These are phyloP conservation scores for Salix viminalis DNA, from an alignment of 345 rosid genomes.

Conservation along the genomic window DNA sequence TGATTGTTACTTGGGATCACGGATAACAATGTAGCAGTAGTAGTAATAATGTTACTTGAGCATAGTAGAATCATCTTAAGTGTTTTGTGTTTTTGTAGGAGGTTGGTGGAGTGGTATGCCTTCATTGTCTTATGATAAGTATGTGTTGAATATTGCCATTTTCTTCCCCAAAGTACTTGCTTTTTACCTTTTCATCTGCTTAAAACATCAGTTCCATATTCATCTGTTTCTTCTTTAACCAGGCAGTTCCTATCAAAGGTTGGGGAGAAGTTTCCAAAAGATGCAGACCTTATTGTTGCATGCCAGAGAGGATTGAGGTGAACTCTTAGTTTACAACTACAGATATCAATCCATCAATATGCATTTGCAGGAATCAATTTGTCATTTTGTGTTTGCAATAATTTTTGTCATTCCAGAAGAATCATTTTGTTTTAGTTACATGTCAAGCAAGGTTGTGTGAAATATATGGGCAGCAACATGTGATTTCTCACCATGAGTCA, in stretches of 20 bases:
- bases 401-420: neutral
- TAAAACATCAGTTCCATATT: slow-evolving; percentile 3
- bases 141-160: slow-evolving; percentile 11
- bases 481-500: neutral
- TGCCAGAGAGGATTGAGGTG: slow-evolving; percentile 97
- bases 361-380: neutral
- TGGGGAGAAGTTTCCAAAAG: slow-evolving; percentile 74
- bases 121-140: slow-evolving; percentile 62
- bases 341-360: neutral
- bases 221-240: slow-evolving; percentile 23
- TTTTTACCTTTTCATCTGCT: neutral
- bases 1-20: neutral
- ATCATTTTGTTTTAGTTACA: neutral
- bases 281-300: slow-evolving; percentile 74
- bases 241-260: slow-evolving; percentile 65
- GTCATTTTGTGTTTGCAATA: neutral
- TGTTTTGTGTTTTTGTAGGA: slow-evolving; percentile 46
- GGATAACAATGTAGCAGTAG: neutral
- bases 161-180: neutral
- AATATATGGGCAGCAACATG: neutral
- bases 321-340: slow-evolving; percentile 1
- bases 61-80: neutral
- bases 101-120: slow-evolving; percentile 99
- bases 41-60: neutral
- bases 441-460: neutral